Percentiles rank a stretch among this genome's conserved stretches.
Conservation (phyloP, 371 early-diverging fungal genomes). For the Syncephalis plumigaleata region DNA sequence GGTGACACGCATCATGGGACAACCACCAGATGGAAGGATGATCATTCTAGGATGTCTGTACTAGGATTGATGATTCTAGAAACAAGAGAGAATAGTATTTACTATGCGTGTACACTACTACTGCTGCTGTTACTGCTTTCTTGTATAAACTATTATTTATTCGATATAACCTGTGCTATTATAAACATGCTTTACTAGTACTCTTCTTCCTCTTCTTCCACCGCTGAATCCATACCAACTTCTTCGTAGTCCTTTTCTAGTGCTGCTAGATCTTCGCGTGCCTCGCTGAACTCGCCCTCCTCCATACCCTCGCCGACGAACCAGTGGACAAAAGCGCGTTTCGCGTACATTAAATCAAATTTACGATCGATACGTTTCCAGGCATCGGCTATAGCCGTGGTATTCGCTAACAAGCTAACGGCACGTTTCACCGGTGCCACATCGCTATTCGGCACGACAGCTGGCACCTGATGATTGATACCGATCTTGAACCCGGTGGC, state of each 20-base stretch:
- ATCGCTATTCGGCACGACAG: conserved; percentile 78
- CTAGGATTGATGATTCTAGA: too few relatives aligned
- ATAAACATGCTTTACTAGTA: too few relatives aligned
- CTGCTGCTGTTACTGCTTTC: too few relatives aligned
- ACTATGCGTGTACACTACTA: too few relatives aligned
- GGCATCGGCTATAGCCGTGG: conserved; percentile 92
- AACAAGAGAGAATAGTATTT: too few relatives aligned
- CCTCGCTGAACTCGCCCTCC: conserved; percentile 99
- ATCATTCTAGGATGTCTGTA: too few relatives aligned
- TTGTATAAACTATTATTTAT: too few relatives aligned
- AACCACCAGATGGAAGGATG: too few relatives aligned
- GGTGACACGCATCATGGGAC: too few relatives aligned
- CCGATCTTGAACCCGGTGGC: conserved; percentile 97
- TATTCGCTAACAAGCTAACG: conserved; percentile 89
- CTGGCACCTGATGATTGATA: conserved; percentile 82
- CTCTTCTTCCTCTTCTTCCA: conserved; percentile 7
- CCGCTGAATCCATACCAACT: conserved; percentile 39
- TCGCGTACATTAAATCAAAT: conserved; percentile 94
- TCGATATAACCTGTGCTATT: too few relatives aligned
- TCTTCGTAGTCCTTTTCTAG: conserved; percentile 99
- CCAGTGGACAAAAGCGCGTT: conserved; percentile 98
- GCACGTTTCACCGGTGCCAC: conserved; percentile 86
- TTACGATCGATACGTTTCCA: conserved; percentile 92
- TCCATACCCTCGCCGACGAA: conserved; percentile 98
- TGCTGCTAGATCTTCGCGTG: conserved; percentile 98